Evolutionary conservation across 1,139 yeast genomes (phyloP), one percentile per base, ranked within the genome.

Genomic region (Geotrichum reessii): DNA sequence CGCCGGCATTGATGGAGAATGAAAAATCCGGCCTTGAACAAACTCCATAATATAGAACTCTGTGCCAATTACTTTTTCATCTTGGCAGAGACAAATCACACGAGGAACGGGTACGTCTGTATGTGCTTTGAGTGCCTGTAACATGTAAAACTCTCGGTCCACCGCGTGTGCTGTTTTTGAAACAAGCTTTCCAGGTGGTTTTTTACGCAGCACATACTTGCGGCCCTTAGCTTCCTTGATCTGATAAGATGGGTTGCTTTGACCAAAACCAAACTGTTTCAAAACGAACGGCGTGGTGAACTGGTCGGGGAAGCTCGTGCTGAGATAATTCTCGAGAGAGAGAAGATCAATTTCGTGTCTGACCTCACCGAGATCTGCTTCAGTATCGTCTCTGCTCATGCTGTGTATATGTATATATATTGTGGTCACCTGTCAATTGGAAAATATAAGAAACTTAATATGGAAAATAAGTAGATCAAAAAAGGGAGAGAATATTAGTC

Each of bases 11-110:
- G 70, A 63, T 0, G 88, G 86, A 61, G 78, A 79, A 61, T 81
- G 84, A 68, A 85, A 81, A 62, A 80, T 82, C 27, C 81, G 74
- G 2, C 88, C 89, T 40, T 80, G 74, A 19, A 84, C 76, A 64
- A 80, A 84, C 65, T 83, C 82, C 87, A 84, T 84, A 55, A 71
- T 64, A 66, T 84, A 83, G 64, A 84, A 84, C 1, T 81, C 95
- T 49, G 88, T 86, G 67, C 91, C 96, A 3, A 85, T 84, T 46
- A 89, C 82, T 19, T 73, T 71, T 2, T 88, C 89, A 53, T 78
- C 78, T 58, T 78, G 78, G 60, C 86, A 84, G 33, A 89, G 71
- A 1, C 88, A 92, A 55, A 87, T 75, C 2, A 89, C 84, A 75
- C 76, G 77, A 0, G 88, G 86, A 50, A 86, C 83, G 19, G 86